phyloP scores from a whole-genome alignment of 2,329 filamentous ascomycete genomes.

The Sporothrix brasiliensis region DNA sequence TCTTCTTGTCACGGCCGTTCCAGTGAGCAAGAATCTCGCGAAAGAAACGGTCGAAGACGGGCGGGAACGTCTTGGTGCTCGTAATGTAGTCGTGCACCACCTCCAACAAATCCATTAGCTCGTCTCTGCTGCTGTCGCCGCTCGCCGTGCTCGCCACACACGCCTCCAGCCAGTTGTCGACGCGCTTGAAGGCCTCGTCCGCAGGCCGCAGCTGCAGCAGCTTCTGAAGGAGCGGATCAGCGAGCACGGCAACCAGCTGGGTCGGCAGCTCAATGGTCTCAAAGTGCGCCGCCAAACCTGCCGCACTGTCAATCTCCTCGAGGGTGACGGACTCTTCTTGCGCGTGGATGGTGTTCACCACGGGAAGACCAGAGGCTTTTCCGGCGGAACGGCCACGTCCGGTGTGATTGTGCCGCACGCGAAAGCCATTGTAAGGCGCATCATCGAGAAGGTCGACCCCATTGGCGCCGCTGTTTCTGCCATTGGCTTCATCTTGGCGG shows the following conservation, averaged over 20 bases:
- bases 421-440: conserved; percentile 59
- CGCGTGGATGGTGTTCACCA: conserved; percentile 73
- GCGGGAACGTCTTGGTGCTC: conserved; percentile 45
- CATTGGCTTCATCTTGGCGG: conserved; percentile 46
- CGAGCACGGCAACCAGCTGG: conserved; percentile 75
- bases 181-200: conserved; percentile 53
- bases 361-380: conserved; percentile 54
- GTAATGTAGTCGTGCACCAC: conserved; percentile 59
- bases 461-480: conserved; percentile 20
- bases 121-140: conserved; percentile 52
- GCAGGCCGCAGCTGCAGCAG: conserved; percentile 67
- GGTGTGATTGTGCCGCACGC: conserved; percentile 57
- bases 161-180: conserved; percentile 62
- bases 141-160: conserved; percentile 59
- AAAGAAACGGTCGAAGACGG: conserved; percentile 45
- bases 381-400: conserved; percentile 34
- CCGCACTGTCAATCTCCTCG: conserved; percentile 75
- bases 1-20: conserved; percentile 61
- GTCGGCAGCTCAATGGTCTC: conserved; percentile 81
- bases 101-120: conserved; percentile 58
- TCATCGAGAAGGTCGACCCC: conserved; percentile 34
- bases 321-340: conserved; percentile 69
- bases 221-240: conserved; percentile 78
- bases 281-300: conserved; percentile 69
- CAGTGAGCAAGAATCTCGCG: conserved; percentile 59